A percentile compares a stretch with the other conserved stretches of the same genome.
Conservation (phyloP, 306 rosid species). For the Glycine soja region DNA sequence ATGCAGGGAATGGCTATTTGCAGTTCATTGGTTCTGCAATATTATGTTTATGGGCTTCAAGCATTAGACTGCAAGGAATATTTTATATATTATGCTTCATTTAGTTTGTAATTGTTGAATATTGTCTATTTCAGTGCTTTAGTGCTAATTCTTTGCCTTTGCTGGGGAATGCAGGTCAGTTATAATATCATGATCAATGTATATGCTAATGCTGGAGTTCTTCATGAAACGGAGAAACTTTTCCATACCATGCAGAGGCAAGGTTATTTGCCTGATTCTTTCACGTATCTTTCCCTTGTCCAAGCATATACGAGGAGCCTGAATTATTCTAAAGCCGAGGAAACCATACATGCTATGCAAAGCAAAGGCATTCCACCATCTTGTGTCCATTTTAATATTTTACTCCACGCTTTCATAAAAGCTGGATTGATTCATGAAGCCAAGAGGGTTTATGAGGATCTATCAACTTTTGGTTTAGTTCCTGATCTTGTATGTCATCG, state of each 20-base stretch:
- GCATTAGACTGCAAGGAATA: neutral
- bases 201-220: conserved; percentile 73
- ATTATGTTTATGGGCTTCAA: neutral
- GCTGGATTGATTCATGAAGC: conserved; percentile 74
- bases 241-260: conserved; percentile 71
- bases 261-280: conserved; percentile 71
- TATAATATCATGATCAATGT: conserved; percentile 88
- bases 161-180: conserved; percentile 73
- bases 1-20: conserved; percentile 23
- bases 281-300: conserved; percentile 76
- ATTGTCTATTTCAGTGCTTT: conserved; percentile 1
- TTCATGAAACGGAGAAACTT: conserved; percentile 68
- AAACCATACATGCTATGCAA: conserved; percentile 67
- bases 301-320: conserved; percentile 69
- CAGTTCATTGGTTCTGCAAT: neutral
- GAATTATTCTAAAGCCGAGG: conserved; percentile 74
- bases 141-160: conserved; percentile 43
- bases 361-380: conserved; percentile 67
- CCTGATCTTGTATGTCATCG: conserved; percentile 74
- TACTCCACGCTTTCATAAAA: conserved; percentile 69
- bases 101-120: conserved; percentile 16
- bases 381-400: conserved; percentile 74
- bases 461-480: conserved; percentile 60
- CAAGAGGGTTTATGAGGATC: conserved; percentile 64
- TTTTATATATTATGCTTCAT: conserved; percentile 15